Percentiles rank a stretch among this genome's conserved stretches.
phyloP scores from a whole-genome alignment of 2,329 filamentous ascomycete species.

The Colletotrichum graminicola region DNA sequence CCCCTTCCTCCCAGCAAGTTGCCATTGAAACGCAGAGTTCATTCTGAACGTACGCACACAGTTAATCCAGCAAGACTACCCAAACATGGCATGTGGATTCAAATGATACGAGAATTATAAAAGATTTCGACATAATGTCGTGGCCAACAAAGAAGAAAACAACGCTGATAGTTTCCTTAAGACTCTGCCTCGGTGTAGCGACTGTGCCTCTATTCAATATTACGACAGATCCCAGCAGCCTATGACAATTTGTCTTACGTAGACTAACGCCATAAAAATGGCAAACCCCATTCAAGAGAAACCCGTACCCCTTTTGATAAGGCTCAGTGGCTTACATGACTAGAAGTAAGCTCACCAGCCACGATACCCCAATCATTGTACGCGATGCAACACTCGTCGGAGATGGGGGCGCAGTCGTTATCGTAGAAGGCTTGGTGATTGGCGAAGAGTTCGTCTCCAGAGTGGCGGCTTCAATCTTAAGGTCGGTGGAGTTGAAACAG shows the following conservation, averaged over 20 bases:
- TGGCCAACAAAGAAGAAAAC: neutral
- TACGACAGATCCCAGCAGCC: neutral
- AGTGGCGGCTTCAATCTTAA: conserved; percentile 48
- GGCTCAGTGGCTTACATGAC: neutral
- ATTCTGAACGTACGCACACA: too few species aligned
- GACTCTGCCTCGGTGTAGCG: neutral
- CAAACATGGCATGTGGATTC: too few species aligned
- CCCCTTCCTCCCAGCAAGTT: too few species aligned
- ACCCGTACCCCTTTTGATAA: neutral
- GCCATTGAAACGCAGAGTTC: too few species aligned
- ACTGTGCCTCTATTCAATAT: neutral
- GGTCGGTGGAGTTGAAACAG: conserved; percentile 74
- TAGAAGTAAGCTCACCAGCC: neutral
- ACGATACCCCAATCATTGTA: neutral
- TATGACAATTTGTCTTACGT: too few species aligned
- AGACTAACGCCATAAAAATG: neutral
- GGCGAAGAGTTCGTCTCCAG: conserved; percentile 9
- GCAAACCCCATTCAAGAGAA: neutral
- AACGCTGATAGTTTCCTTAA: too few species aligned
- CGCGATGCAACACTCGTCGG: neutral
- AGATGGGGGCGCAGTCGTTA: neutral
- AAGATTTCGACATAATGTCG: neutral
- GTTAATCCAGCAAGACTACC: too few species aligned
- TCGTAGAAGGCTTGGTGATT: conserved; percentile 2
- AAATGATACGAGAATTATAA: too few species aligned